Evolutionary conservation across 352 stramenopile genomes (phyloP).

Genomic region (Globisporangium splendens): DNA sequence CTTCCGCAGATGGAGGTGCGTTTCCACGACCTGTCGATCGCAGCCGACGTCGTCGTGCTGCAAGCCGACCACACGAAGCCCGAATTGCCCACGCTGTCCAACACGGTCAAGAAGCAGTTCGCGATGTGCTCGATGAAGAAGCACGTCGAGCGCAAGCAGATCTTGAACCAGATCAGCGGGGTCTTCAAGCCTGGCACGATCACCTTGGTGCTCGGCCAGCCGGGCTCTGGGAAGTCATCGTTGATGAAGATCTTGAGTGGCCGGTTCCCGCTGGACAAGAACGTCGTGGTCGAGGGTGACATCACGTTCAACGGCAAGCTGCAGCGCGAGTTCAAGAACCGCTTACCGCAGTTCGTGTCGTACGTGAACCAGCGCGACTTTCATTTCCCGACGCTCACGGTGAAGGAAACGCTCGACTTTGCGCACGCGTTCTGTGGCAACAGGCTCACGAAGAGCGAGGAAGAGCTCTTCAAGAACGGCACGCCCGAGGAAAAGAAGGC

Average conservation of each 20-base stretch:
- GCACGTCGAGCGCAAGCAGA: conserved; percentile 20
- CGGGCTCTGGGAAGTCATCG: conserved; percentile 24
- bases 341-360: conserved; percentile 18
- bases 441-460: conserved; percentile 18
- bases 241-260: conserved; percentile 27
- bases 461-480: conserved; percentile 28
- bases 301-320: conserved; percentile 24
- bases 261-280: conserved; percentile 18
- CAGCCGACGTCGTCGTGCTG: conserved; percentile 6
- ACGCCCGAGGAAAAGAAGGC: conserved; percentile 22
- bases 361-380: conserved; percentile 24
- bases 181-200: conserved; percentile 25
- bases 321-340: conserved; percentile 16
- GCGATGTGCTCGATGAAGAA: conserved; percentile 16
- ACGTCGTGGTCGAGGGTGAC: conserved; percentile 16
- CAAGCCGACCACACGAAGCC: conserved; percentile 1
- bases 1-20: conserved; percentile 21
- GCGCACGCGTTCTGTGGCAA: conserved; percentile 22
- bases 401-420: conserved; percentile 27
- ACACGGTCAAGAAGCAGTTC: conserved; percentile 10
- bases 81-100: conserved; percentile 8
- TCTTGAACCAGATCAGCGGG: conserved; percentile 20
- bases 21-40: conserved; percentile 17
- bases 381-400: conserved; percentile 24
- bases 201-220: conserved; percentile 28